These are phyloP conservation scores for Candida silvicultrix DNA, from an alignment of 805 yeast species.

Conservation along the genomic window DNA sequence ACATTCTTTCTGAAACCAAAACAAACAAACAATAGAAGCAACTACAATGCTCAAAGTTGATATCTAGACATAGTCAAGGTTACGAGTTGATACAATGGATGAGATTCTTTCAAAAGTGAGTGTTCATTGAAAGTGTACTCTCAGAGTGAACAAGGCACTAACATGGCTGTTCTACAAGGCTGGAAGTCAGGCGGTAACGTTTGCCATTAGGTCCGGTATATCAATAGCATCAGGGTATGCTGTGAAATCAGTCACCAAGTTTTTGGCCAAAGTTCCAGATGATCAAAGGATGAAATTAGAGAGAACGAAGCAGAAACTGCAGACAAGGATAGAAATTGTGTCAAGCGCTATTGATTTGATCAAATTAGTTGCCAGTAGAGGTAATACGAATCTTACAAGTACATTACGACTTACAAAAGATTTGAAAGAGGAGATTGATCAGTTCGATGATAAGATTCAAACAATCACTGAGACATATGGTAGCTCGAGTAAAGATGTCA, in stretches of 20 bases:
- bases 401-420: constrained; percentile 49
- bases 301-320: constrained; percentile 36
- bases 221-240: constrained; percentile 73
- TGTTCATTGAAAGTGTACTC: neutral
- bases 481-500: constrained; percentile 26
- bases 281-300: constrained; percentile 42
- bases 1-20: neutral
- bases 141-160: too few relatives aligned
- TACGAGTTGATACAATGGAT: constrained; percentile 25
- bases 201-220: constrained; percentile 72
- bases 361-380: constrained; percentile 54
- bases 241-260: constrained; percentile 50
- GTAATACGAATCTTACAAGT: constrained; percentile 49
- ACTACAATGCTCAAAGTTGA: too few relatives aligned
- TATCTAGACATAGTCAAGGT: too few relatives aligned
- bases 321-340: constrained; percentile 53
- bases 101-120: constrained; percentile 30
- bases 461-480: constrained; percentile 28
- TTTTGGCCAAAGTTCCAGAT: constrained; percentile 49
- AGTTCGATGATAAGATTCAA: constrained; percentile 45
- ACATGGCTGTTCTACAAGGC: constrained; percentile 32
- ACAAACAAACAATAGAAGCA: neutral
- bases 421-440: constrained; percentile 50
- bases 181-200: constrained; percentile 71
- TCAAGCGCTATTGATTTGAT: constrained; percentile 65